These are phyloP conservation scores for Xylariaceae sp. DNA, from an alignment of 2,329 filamentous ascomycete genomes.

Conservation along the genomic window DNA sequence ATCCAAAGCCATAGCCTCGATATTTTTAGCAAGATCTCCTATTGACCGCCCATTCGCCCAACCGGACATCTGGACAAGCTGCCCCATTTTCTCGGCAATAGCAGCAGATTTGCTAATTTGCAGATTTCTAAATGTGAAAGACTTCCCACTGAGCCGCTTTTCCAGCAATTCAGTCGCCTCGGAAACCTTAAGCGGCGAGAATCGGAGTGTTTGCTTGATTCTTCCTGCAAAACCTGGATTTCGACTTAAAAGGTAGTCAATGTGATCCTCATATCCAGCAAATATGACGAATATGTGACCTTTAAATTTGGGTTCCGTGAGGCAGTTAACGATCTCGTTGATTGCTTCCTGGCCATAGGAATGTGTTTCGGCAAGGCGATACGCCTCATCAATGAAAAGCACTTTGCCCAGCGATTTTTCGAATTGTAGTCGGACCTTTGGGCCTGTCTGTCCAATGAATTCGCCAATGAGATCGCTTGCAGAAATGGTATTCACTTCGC, in stretches of 20 bases:
- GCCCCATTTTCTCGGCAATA: neutral
- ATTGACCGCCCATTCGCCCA: constrained; percentile 12
- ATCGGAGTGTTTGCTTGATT: too few species aligned
- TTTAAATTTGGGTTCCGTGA: constrained; percentile 53
- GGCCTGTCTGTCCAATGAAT: constrained; percentile 59
- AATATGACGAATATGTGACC: constrained; percentile 62
- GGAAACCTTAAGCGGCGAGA: constrained; percentile 3
- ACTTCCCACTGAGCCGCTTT: constrained; percentile 3
- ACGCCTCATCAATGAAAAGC: constrained; percentile 70
- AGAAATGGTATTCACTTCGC: constrained; percentile 62
- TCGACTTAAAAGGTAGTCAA: constrained; percentile 56
- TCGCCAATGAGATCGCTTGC: constrained; percentile 65
- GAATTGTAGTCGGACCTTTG: constrained; percentile 50
- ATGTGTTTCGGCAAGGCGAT: constrained; percentile 53
- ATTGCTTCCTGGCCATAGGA: constrained; percentile 57
- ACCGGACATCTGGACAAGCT: constrained; percentile 1
- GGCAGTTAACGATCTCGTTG: constrained; percentile 48
- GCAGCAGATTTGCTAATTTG: neutral
- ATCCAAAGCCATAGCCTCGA: neutral
- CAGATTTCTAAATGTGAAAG: neutral
- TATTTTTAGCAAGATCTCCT: constrained; percentile 6
- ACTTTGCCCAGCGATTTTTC: constrained; percentile 59
- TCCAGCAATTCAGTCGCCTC: constrained; percentile 4
- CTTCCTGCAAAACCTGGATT: constrained; percentile 66
- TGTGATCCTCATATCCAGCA: constrained; percentile 64